These are phyloP conservation scores for Hypoxylon fragiforme DNA, from an alignment of 495 filamentous ascomycete species.

Conservation along the genomic window DNA sequence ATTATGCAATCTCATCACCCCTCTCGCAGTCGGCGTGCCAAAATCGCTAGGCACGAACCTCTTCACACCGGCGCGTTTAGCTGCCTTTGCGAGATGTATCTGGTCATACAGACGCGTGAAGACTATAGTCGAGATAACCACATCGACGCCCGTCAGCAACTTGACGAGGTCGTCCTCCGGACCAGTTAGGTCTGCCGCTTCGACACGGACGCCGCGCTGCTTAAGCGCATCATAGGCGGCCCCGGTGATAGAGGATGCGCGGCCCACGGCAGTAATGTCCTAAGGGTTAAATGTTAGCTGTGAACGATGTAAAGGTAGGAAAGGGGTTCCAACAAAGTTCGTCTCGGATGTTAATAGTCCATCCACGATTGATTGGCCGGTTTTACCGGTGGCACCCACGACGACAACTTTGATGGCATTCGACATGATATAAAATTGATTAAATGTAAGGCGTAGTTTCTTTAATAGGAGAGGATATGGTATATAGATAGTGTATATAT, in stretches of 20 bases:
- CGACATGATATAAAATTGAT: neutral
- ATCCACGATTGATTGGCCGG: conserved; percentile 37
- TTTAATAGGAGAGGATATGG: too few species aligned
- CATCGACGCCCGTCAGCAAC: conserved; percentile 50
- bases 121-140: conserved; percentile 53
- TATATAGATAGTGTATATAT: too few species aligned
- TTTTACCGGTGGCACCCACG: conserved; percentile 41
- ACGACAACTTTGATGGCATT: conserved; percentile 26
- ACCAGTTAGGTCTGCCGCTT: conserved; percentile 50
- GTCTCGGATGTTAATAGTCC: conserved; percentile 31
- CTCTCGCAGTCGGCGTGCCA: conserved; percentile 52
- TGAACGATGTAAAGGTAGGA: neutral
- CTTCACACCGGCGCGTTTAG: conserved; percentile 58
- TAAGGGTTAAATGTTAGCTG: conserved; percentile 18
- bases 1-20: conserved; percentile 53
- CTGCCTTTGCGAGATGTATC: conserved; percentile 57
- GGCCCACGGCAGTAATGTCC: conserved; percentile 56
- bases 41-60: conserved; percentile 63
- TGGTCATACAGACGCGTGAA: conserved; percentile 51
- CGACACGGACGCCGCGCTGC: conserved; percentile 52
- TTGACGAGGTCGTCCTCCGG: conserved; percentile 50
- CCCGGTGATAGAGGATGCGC: conserved; percentile 53
- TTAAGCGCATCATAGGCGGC: conserved; percentile 48
- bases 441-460: too few species aligned
- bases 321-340: conserved; percentile 24